Evolutionary conservation across 202 grass and related monocot genomes (phyloP).

Genomic region (Alloteropsis angusta): DNA sequence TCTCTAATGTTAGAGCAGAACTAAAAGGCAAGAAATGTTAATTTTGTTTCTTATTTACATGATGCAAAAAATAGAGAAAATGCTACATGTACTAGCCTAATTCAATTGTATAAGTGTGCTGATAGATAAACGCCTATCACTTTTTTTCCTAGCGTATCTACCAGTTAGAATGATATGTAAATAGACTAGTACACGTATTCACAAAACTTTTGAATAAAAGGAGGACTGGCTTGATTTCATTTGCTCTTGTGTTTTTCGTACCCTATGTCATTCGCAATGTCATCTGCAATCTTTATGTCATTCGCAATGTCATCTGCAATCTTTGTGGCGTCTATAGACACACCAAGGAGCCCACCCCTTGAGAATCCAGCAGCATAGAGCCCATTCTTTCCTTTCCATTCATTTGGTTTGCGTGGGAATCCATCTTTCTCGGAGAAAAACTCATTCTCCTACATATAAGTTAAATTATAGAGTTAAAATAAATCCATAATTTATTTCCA

Average conservation of each 20-base stretch:
- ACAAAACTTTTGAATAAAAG: slow-evolving; percentile 1
- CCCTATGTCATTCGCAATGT: slow-evolving; percentile 28
- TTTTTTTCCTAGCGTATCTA: slow-evolving; percentile 1
- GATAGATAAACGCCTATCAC: neutral
- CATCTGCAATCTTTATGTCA: slow-evolving; percentile 37
- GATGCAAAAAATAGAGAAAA: neutral
- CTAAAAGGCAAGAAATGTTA: neutral
- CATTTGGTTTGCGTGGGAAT: slow-evolving; percentile 54
- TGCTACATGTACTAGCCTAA: slow-evolving; percentile 26
- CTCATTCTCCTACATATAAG: slow-evolving; percentile 42
- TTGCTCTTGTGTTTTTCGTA: slow-evolving; percentile 5
- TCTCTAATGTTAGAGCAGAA: slow-evolving; percentile 11
- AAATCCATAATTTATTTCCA: neutral
- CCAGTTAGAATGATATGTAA: neutral
- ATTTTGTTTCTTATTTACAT: slow-evolving; percentile 22
- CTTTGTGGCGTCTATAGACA: slow-evolving; percentile 56
- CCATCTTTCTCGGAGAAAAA: slow-evolving; percentile 80
- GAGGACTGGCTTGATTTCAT: neutral
- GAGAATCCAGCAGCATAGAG: slow-evolving; percentile 78
- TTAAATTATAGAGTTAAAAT: neutral
- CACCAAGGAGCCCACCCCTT: slow-evolving; percentile 49
- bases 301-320: slow-evolving; percentile 44
- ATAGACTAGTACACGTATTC: slow-evolving; percentile 4
- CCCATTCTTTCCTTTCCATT: slow-evolving; percentile 67
- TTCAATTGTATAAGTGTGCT: neutral